Evolutionary conservation across 1,139 yeast genomes (phyloP), one percentile per base, ranked within the genome.

Genomic region (Geotrichum cucujoidarum): DNA sequence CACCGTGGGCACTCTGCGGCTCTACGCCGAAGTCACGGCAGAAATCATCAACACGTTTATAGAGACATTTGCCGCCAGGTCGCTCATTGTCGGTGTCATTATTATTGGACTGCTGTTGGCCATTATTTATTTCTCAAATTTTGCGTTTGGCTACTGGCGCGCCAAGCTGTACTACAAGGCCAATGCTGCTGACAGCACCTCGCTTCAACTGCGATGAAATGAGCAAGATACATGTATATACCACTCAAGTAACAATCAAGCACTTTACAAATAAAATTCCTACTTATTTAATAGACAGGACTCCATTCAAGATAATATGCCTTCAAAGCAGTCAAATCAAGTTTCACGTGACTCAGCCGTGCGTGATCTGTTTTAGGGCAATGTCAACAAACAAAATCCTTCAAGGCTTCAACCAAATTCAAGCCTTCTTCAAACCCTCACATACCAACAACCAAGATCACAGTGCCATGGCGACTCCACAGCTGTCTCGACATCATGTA

Each of bases 21-120:
- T 41, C 11, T 24, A 35, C 17, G 95, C 95, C 1, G 87, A 82
- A 55, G 75, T 89, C 0, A 68, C 85, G 53, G 94, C 92, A 0
- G 94, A 83, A 53, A 80, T 85, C 13, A 68, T 86, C 32, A 83
- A 87, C 62, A 83, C 87, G 1, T 83, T 88, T 57, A 69, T 85
- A 25, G 78, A 76, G 35, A 84, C 87, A 2, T 77, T 87, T 34
- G 75, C 81, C 25, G 79, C 84, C 80, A 83, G 83, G 62, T 72
- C 89, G 2, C 66, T 83, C 49, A 56, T 77, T 2, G 71, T 80
- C 43, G 57, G 74, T 11, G 51, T 67, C 2, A 46, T 67, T 6
- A 54, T 71, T 17, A 68, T 51, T 70, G 14, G 36, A 1, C 22
- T 40, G 25, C 45, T 33, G 8, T 70, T 22, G n/a, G 57, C 71